Evolutionary conservation across 805 yeast genomes (phyloP).

Genomic region (Yarrowia sp.): DNA sequence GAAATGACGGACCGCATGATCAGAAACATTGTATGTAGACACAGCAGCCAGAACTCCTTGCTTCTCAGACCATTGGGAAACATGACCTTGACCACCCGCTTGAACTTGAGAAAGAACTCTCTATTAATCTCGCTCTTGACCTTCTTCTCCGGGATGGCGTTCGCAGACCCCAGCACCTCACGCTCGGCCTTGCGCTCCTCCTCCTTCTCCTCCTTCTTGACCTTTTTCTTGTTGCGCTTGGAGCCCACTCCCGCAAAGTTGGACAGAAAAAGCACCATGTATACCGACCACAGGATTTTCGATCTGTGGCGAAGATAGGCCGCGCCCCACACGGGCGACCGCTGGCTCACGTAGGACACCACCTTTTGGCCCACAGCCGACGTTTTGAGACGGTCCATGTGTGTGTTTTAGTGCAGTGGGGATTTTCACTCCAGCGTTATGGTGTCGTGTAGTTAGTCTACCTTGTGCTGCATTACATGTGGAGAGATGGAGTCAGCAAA

Average conservation of each 20-base stretch:
- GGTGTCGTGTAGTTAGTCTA: background rate
- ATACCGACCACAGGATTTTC: constrained; percentile 43
- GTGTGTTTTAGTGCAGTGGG: constrained; percentile 1
- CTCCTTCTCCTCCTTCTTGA: constrained; percentile 26
- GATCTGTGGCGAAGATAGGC: constrained; percentile 43
- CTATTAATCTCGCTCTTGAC: constrained; percentile 46
- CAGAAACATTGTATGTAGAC: constrained; percentile 64
- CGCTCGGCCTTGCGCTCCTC: constrained; percentile 32
- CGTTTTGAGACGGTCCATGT: constrained; percentile 38
- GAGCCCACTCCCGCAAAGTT: constrained; percentile 43
- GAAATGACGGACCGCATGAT: constrained; percentile 75
- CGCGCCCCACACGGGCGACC: constrained; percentile 40
- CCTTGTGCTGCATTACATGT: constrained; percentile 13
- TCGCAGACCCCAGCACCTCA: constrained; percentile 41
- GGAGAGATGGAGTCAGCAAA: constrained; percentile 38
- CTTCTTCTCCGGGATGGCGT: constrained; percentile 41
- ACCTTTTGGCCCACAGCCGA: constrained; percentile 36
- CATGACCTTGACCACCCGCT: constrained; percentile 48
- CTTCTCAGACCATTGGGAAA: constrained; percentile 49
- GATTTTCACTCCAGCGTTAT: too few species aligned
- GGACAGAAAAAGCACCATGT: constrained; percentile 43
- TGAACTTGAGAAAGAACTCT: constrained; percentile 41
- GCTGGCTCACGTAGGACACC: constrained; percentile 20
- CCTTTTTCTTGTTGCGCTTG: constrained; percentile 40
- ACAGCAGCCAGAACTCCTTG: constrained; percentile 52